Conservation (phyloP, 768 basidiomycete species). For the Amanita muscaria region DNA sequence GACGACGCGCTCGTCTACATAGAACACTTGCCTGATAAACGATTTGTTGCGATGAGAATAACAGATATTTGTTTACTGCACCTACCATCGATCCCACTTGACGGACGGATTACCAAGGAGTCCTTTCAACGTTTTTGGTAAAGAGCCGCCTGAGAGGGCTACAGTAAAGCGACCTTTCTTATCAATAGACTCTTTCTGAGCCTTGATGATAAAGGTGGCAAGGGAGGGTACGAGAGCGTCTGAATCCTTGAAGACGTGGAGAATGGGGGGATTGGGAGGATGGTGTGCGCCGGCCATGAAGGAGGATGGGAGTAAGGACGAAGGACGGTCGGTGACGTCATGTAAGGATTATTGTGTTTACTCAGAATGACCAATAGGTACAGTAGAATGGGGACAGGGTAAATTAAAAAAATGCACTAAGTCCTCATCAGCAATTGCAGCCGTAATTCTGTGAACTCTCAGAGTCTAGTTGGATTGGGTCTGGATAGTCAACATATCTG, state of each 20-base stretch:
- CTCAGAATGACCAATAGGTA: slow-evolving; percentile 1
- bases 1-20: slow-evolving; percentile 93
- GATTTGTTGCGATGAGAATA: not conserved
- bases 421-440: slow-evolving; percentile 66
- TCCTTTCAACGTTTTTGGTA: slow-evolving; percentile 72
- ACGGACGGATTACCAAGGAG: slow-evolving; percentile 57
- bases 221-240: slow-evolving; percentile 55
- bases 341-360: slow-evolving; percentile 5
- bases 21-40: slow-evolving; percentile 89
- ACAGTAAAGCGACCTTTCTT: slow-evolving; percentile 88
- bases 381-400: slow-evolving; percentile 2
- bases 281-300: slow-evolving; percentile 34
- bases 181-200: slow-evolving; percentile 82
- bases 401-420: not conserved
- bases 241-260: slow-evolving; percentile 59
- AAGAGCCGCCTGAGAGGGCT: slow-evolving; percentile 89
- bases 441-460: slow-evolving; percentile 87
- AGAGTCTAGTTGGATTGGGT: slow-evolving; percentile 94
- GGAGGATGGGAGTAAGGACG: not conserved
- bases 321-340: not conserved
- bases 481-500: slow-evolving; percentile 97
- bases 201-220: slow-evolving; percentile 75
- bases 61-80: slow-evolving; percentile 7
- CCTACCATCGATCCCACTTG: slow-evolving; percentile 92
- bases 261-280: slow-evolving; percentile 55